Conservation (phyloP, 768 basidiomycete genomes). For the Krasilnikovozyma curviuscula region DNA sequence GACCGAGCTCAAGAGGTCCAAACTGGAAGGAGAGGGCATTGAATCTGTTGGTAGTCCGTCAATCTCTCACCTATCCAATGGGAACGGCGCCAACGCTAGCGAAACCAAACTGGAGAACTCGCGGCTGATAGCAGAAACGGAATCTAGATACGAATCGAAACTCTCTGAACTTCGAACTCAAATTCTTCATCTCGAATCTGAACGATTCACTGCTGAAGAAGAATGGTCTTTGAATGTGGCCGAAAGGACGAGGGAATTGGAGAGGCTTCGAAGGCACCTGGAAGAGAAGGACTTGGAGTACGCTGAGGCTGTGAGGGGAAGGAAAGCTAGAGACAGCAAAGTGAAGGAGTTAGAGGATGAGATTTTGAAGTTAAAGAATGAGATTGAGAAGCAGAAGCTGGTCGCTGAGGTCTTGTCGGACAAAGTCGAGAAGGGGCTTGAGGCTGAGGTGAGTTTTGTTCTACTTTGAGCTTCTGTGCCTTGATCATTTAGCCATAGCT, state of each 20-base stretch:
- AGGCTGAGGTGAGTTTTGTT: slow-evolving; percentile 31
- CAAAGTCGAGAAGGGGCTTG: slow-evolving; percentile 25
- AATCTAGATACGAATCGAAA: slow-evolving; percentile 56
- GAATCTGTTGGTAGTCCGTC: not conserved
- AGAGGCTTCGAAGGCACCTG: slow-evolving; percentile 44
- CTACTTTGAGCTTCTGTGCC: not conserved
- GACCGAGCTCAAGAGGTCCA: slow-evolving; percentile 18
- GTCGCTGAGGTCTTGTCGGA: slow-evolving; percentile 25
- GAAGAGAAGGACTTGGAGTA: slow-evolving; percentile 43
- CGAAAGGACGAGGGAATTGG: slow-evolving; percentile 57
- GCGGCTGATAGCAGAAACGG: slow-evolving; percentile 50
- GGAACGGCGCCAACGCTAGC: not conserved
- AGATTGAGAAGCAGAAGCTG: slow-evolving; percentile 26
- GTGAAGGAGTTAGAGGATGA: slow-evolving; percentile 36
- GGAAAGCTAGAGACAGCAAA: slow-evolving; percentile 35
- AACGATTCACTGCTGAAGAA: slow-evolving; percentile 67
- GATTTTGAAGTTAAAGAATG: slow-evolving; percentile 34
- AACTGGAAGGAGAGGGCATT: no score
- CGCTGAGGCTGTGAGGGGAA: slow-evolving; percentile 34
- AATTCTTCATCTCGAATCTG: slow-evolving; percentile 49
- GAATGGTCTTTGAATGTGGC: slow-evolving; percentile 72
- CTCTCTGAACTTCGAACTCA: slow-evolving; percentile 51
- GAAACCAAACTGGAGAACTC: slow-evolving; percentile 26
- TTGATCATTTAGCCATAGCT: not conserved
- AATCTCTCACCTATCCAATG: not conserved